Percentiles rank a stretch among this genome's conserved stretches.
These are phyloP conservation scores for Albifimbria verrucaria DNA, from an alignment of 2,329 filamentous ascomycete genomes.

Conservation along the genomic window DNA sequence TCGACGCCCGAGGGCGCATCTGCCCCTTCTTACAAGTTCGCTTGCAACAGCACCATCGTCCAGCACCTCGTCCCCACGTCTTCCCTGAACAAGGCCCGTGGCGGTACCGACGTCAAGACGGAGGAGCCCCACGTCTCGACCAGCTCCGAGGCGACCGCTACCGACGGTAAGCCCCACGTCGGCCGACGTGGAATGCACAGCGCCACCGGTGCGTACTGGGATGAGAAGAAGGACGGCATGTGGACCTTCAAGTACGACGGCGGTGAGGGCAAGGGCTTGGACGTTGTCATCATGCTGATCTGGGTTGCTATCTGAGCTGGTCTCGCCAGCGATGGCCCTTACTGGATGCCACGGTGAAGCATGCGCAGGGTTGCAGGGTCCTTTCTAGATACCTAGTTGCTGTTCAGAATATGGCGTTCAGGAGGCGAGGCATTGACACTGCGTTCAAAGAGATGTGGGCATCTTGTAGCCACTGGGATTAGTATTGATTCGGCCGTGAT, in stretches of 20 bases:
- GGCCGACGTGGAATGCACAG: conserved; percentile 89
- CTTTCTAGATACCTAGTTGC: conserved; percentile 14
- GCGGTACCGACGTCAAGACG: conserved; percentile 43
- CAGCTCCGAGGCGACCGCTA: conserved; percentile 52
- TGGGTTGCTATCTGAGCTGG: conserved; percentile 74
- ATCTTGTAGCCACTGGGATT: too few relatives aligned
- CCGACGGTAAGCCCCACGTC: conserved; percentile 66
- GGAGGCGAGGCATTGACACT: conserved; percentile 20
- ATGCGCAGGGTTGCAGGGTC: too few relatives aligned
- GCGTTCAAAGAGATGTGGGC: neutral
- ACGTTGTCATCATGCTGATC: conserved; percentile 70
- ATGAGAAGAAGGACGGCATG: conserved; percentile 86
- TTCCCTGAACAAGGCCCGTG: conserved; percentile 57
- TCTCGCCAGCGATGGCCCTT: too few relatives aligned
- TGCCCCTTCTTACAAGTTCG: conserved; percentile 79
- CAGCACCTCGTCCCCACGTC: conserved; percentile 78
- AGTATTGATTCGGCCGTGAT: too few relatives aligned
- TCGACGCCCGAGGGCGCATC: conserved; percentile 56
- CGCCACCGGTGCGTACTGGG: conserved; percentile 83
- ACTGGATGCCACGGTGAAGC: too few relatives aligned
- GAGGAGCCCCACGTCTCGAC: conserved; percentile 54
- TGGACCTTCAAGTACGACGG: conserved; percentile 85
- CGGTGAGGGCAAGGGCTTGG: conserved; percentile 63
- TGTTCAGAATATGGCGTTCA: conserved; percentile 23
- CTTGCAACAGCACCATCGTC: conserved; percentile 97